A percentile compares a stretch with the other conserved stretches of the same genome.
phyloP scores from a whole-genome alignment of 768 basidiomycete genomes.

The Kwoniella pini region DNA sequence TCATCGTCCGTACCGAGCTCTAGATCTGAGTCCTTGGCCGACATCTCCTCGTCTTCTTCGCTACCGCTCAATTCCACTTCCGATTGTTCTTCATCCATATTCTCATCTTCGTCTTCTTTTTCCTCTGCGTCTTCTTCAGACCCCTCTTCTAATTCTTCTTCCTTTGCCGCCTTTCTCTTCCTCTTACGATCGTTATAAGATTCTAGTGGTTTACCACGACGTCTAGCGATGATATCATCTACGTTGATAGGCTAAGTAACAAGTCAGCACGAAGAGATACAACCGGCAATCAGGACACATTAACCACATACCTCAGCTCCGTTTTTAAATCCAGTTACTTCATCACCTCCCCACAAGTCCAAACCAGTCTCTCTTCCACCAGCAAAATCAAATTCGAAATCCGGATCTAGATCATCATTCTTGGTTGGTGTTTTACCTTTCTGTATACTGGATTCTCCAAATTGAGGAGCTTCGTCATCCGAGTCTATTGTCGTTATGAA shows the following conservation, averaged over 20 bases:
- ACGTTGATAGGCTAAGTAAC: conserved; percentile 70
- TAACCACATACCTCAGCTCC: conserved; percentile 39
- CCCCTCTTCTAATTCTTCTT: conserved; percentile 39
- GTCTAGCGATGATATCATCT: conserved; percentile 85
- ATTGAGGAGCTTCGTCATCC: conserved; percentile 38
- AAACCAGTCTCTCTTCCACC: conserved; percentile 66
- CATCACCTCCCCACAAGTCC: conserved; percentile 61
- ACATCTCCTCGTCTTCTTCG: conserved; percentile 32
- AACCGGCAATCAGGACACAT: not conserved
- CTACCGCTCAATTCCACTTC: conserved; percentile 12
- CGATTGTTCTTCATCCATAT: conserved; percentile 35
- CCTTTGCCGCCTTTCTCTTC: conserved; percentile 57
- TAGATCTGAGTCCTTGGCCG: conserved; percentile 49
- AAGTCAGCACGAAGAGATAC: not conserved
- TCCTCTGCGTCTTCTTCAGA: conserved; percentile 50
- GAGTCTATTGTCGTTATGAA: conserved; percentile 47
- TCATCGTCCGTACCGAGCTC: conserved; percentile 50
- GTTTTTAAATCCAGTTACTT: conserved; percentile 64
- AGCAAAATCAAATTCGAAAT: conserved; percentile 78
- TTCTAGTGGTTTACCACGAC: conserved; percentile 57
- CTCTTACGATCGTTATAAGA: conserved; percentile 61
- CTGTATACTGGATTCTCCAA: conserved; percentile 28
- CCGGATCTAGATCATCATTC: conserved; percentile 65
- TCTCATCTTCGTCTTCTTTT: conserved; percentile 44
- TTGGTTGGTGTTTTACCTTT: conserved; percentile 3